Evolutionary conservation across 306 rosid genomes (phyloP), one percentile per base, ranked within the genome.

Genomic region (Cyamopsis tetragonoloba): DNA sequence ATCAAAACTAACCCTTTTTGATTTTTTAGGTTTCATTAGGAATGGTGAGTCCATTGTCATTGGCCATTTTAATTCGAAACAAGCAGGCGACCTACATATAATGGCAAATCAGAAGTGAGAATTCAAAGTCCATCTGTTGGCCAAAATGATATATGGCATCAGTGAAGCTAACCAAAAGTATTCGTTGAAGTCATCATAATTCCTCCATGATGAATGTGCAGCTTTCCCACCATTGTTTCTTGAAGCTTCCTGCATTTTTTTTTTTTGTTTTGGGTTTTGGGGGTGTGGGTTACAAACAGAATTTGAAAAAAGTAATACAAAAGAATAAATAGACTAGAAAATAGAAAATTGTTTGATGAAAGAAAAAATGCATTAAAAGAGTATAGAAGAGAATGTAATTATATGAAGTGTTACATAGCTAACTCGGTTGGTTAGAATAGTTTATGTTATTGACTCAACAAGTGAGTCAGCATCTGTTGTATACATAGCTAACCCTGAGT

Each of bases 141-240:
- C 20, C 51, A 61, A 61, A 53, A 35, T 10, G 13, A 20, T 12
- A 58, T 11, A 54, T 28, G 28, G 18, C 14, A 62, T 28, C n/a
- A 19, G 35, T 20, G 62, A 62, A 38, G 77, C 95, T 73, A 62
- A 93, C 98, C 98, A 93, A 82, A 93, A 93, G 80, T 88, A 89
- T 86, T 93, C 98, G 55, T 93, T 93, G 81, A 93, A 93, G 78
- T 93, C 98, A 18, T 93, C 98, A 75, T 93, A 93, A 56, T 93
- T 93, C 83, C 98, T 79, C 98, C 98, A 93, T 46, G 86, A 86
- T 34, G 98, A 93, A 85, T 93, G 98, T 13, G 97, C 98, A 32
- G 97, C 97, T 80, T 86, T 93, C 75, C 98, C 98, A 55, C 78
- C 83, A 62, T 88, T 84, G 76, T 88, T 89, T 72, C 49, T 67